Evolutionary conservation across 73 alveolate genomes (phyloP).

Genomic region (Urostyla sp.): DNA sequence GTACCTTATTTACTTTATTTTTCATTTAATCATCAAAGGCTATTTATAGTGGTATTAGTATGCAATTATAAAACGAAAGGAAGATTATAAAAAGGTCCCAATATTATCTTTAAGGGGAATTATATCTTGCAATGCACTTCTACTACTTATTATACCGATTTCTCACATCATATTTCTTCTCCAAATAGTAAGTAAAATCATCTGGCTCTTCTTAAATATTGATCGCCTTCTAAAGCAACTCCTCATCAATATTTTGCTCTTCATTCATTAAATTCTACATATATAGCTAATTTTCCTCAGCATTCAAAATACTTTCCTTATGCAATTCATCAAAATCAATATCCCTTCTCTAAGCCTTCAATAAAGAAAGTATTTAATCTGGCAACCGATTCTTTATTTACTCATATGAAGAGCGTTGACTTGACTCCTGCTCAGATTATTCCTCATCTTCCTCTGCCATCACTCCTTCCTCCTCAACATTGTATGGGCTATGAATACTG

Average conservation of each 20-base stretch:
- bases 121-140: not conserved
- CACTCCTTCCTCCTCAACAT: no score
- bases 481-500: no score
- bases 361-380: no score
- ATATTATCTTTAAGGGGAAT: constrained; percentile 8
- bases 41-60: constrained; percentile 25
- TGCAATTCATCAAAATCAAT: not conserved
- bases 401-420: no score
- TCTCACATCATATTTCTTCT: not conserved
- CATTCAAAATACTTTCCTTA: not conserved
- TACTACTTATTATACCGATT: not conserved
- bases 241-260: constrained; percentile 2
- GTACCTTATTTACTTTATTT: not conserved
- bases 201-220: constrained; percentile 27
- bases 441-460: no score
- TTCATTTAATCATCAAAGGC: not conserved
- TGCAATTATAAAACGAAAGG: constrained; percentile 24
- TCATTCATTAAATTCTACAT: not conserved
- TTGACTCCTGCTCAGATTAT: no score
- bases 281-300: not conserved
- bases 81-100: constrained; percentile 30
- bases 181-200: not conserved
- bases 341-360: no score
- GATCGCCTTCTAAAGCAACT: constrained; percentile 7
- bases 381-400: no score